Conservation (phyloP, 2,329 filamentous ascomycete species). For the Gliomastix tumulicola region DNA sequence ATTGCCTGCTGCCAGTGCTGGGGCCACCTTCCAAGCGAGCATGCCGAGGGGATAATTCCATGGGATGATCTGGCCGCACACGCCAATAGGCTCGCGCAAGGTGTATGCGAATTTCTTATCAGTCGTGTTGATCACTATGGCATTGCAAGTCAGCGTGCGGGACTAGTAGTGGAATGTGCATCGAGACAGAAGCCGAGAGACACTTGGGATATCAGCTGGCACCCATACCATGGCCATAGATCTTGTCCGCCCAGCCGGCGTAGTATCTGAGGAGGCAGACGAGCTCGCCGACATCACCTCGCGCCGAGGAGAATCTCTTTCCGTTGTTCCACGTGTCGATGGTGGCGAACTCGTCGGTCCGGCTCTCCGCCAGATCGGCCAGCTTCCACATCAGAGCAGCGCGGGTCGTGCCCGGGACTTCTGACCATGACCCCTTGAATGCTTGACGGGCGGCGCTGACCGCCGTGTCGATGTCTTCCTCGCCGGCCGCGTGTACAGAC, state of each 20-base stretch:
- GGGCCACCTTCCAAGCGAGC: slow-evolving; percentile 69
- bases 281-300: slow-evolving; percentile 52
- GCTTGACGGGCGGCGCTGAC: slow-evolving; percentile 48
- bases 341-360: slow-evolving; percentile 41
- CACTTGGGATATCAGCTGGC: too few relatives aligned
- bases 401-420: slow-evolving; percentile 54
- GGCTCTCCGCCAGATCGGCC: slow-evolving; percentile 60
- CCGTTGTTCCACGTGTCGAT: slow-evolving; percentile 80
- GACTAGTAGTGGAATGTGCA: too few relatives aligned
- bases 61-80: too few relatives aligned
- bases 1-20: slow-evolving; percentile 53
- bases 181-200: too few relatives aligned
- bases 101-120: slow-evolving; percentile 61
- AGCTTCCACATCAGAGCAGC: slow-evolving; percentile 65
- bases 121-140: slow-evolving; percentile 60
- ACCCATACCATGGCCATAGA: slow-evolving; percentile 64
- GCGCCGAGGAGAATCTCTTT: slow-evolving; percentile 54
- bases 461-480: slow-evolving; percentile 15
- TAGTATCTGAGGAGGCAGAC: slow-evolving; percentile 52
- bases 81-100: slow-evolving; percentile 60
- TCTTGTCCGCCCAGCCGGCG: slow-evolving; percentile 64
- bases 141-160: too few relatives aligned
- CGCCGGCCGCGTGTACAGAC: slow-evolving; percentile 12
- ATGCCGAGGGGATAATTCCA: slow-evolving; percentile 59
- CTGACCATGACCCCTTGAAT: slow-evolving; percentile 37